Conservation (phyloP, 495 filamentous ascomycete species). For the Penicillium soppii region DNA sequence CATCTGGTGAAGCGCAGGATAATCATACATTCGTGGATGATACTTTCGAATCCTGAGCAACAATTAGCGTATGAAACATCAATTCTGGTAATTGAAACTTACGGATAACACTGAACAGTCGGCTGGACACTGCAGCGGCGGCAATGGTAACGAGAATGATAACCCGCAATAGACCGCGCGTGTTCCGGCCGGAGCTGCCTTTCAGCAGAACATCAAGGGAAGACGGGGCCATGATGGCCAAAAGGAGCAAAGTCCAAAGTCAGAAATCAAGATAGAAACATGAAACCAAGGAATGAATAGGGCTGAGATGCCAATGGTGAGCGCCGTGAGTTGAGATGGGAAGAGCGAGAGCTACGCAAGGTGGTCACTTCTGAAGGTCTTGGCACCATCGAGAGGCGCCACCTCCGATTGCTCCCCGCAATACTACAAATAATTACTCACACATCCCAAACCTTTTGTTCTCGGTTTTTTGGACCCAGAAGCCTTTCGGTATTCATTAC, state of each 20-base stretch:
- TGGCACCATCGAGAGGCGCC: conserved; percentile 28
- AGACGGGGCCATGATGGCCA: conserved; percentile 55
- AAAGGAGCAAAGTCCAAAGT: conserved; percentile 34
- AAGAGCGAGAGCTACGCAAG: conserved; percentile 44
- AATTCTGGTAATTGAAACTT: conserved; percentile 37
- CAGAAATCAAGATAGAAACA: conserved; percentile 24
- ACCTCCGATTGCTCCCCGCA: conserved; percentile 41
- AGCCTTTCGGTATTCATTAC: background rate
- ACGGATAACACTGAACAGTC: conserved; percentile 97
- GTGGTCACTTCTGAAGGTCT: conserved; percentile 46
- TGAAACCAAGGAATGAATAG: conserved; percentile 31
- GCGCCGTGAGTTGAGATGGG: conserved; percentile 27
- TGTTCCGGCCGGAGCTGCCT: conserved; percentile 68
- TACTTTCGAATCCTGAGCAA: conserved; percentile 87
- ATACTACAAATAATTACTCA: conserved; percentile 6
- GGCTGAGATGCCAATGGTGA: conserved; percentile 37
- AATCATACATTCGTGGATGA: conserved; percentile 96
- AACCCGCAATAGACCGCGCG: conserved; percentile 82
- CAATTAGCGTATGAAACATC: background rate
- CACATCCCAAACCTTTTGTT: conserved; percentile 4
- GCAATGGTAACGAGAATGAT: conserved; percentile 93
- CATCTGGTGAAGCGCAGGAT: conserved; percentile 3
- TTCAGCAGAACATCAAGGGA: conserved; percentile 59
- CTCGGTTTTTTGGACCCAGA: background rate
- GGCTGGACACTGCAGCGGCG: conserved; percentile 86